These are phyloP conservation scores for Mitragyna speciosa DNA, from an alignment of 257 asterid species.

Conservation along the genomic window DNA sequence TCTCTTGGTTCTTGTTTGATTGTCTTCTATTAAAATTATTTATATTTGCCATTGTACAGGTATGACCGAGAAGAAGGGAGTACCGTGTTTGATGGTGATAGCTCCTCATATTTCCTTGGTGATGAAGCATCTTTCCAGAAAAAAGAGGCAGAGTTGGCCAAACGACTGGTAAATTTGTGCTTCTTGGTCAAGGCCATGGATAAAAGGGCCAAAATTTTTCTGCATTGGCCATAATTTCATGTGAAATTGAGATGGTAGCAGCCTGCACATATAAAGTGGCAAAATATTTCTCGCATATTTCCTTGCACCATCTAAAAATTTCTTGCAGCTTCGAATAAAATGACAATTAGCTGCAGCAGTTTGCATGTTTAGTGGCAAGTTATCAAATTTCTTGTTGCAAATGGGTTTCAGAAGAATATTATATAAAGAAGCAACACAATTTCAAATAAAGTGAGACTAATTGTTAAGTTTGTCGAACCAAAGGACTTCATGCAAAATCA, in stretches of 20 bases:
- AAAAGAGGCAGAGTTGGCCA: conserved; percentile 87
- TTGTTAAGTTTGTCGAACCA: background rate
- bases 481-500: background rate
- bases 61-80: conserved; percentile 93
- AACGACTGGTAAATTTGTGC: conserved; percentile 60
- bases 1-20: conserved; percentile 34
- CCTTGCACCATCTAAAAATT: background rate
- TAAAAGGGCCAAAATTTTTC: background rate
- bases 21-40: conserved; percentile 8
- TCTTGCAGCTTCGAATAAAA: too few relatives aligned
- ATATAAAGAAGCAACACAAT: background rate
- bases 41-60: conserved; percentile 46
- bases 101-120: conserved; percentile 75
- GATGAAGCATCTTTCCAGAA: conserved; percentile 91
- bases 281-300: background rate
- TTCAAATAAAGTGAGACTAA: background rate
- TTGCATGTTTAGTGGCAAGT: background rate
- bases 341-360: background rate
- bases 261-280: background rate
- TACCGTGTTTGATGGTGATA: conserved; percentile 59
- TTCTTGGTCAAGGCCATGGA: background rate
- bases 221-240: background rate
- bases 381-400: background rate
- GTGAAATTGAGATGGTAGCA: background rate
- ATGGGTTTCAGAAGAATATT: background rate